Evolutionary conservation across 2,329 filamentous ascomycete species (phyloP).

Genomic region (Penicillium occitanis): DNA sequence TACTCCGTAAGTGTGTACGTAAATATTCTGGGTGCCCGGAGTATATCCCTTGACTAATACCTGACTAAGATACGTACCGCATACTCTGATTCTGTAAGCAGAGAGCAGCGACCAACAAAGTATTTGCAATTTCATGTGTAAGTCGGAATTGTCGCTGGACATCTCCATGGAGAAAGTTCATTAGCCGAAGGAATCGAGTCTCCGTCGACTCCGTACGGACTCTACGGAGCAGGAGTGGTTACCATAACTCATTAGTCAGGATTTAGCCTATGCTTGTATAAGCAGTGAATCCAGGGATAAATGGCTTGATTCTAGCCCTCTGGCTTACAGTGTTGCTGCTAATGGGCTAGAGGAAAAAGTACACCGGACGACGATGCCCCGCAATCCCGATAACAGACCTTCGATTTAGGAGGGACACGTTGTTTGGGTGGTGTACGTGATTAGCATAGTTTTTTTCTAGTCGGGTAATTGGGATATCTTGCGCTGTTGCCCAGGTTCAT

Average conservation of each 20-base stretch:
- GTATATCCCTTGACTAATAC: background rate
- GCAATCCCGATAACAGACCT: background rate
- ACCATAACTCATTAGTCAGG: conserved; percentile 2
- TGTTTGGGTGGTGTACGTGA: background rate
- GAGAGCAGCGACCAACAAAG: background rate
- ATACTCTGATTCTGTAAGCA: background rate
- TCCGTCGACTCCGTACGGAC: background rate
- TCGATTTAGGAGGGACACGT: background rate
- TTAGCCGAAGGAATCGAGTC: conserved; percentile 1
- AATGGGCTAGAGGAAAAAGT: background rate
- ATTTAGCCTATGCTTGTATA: background rate
- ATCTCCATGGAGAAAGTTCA: conserved; percentile 6
- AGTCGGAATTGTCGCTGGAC: background rate
- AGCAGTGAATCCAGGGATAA: background rate
- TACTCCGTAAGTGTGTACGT: background rate
- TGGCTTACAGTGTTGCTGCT: background rate
- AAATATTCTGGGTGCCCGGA: background rate
- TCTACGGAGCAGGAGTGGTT: background rate
- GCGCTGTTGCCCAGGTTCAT: background rate
- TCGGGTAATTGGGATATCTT: conserved; percentile 7
- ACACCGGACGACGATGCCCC: conserved; percentile 9
- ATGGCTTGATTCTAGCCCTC: background rate
- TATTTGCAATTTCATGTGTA: conserved; percentile 1
- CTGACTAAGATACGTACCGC: background rate
- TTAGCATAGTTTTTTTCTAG: background rate